phyloP scores from a whole-genome alignment of 2,329 filamentous ascomycete genomes.

The Akanthomyces muscarius region DNA sequence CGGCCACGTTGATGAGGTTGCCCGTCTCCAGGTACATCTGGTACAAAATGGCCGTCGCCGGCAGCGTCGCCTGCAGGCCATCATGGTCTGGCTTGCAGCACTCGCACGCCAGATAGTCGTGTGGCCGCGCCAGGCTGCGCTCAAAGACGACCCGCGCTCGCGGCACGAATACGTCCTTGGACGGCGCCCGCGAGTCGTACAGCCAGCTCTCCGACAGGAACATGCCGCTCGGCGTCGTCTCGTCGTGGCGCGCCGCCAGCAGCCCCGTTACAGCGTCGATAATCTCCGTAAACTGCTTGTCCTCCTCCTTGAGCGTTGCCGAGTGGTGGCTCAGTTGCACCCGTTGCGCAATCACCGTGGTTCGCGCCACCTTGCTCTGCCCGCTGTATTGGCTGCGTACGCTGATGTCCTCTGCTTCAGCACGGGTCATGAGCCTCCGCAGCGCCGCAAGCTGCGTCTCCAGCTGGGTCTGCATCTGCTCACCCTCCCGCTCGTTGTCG shows the following conservation, averaged over 20 bases:
- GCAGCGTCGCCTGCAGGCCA: slow-evolving; percentile 57
- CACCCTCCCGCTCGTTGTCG: slow-evolving; percentile 27
- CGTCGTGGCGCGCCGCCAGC: slow-evolving; percentile 26
- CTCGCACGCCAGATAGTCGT: slow-evolving; percentile 70
- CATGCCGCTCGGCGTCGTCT: slow-evolving; percentile 35
- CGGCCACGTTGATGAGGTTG: slow-evolving; percentile 70
- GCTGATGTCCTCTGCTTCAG: slow-evolving; percentile 42
- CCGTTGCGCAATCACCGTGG: slow-evolving; percentile 76
- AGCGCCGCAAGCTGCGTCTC: slow-evolving; percentile 43
- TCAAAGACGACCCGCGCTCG: slow-evolving; percentile 67
- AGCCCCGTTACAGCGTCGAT: slow-evolving; percentile 46
- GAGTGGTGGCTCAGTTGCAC: slow-evolving; percentile 75
- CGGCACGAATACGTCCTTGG: slow-evolving; percentile 71
- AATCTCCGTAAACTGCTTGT: slow-evolving; percentile 64
- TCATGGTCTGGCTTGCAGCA: slow-evolving; percentile 56
- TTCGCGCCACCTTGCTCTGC: slow-evolving; percentile 65
- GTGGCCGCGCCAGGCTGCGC: slow-evolving; percentile 65
- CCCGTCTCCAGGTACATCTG: slow-evolving; percentile 76
- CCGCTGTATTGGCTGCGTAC: slow-evolving; percentile 74
- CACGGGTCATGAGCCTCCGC: slow-evolving; percentile 41
- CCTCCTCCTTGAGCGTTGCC: slow-evolving; percentile 64
- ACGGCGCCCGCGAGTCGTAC: slow-evolving; percentile 67
- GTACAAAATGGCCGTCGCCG: slow-evolving; percentile 70
- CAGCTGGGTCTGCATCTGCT: slow-evolving; percentile 33
- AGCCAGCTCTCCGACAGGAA: slow-evolving; percentile 70